Evolutionary conservation across 768 basidiomycete species (phyloP), one percentile per base, ranked within the genome.

Genomic region (Galerina sulciceps): DNA sequence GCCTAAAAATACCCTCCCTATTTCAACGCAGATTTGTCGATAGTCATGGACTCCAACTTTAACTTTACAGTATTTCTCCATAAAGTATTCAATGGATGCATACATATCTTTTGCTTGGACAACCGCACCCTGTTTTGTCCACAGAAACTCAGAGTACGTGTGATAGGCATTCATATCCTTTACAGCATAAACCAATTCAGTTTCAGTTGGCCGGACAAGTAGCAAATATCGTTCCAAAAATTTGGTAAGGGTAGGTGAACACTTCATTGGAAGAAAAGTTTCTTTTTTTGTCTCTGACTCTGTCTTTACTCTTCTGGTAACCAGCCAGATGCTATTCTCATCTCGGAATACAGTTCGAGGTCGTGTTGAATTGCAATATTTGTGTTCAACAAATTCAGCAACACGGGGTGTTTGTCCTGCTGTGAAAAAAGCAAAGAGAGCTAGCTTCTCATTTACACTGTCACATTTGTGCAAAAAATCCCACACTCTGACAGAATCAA

Each of bases 1-100:
- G 13, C 66, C 68, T 15, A 66, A 50, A 40, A 60, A 69, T 5
- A 59, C 50, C 6, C 67, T 36, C 6, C 63, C 67, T 15, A 68
- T 53, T 37, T 61, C 59, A 3, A 69, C 53, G 35, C 22, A n/a
- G 13, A 67, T 52, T 22, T 69, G 67, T 4, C 65, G 55, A 48
- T 63, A 65, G 10, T 48, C 63, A 6, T 44, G 40, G 17, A 50
- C 45, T 11, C 62, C 61, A 42, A 58, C 40, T 15, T 49, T 9
- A 20, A 53, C 38, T 0, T 43, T 42, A 26, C 55, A 64, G 34
- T 64, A 60, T 5, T 44, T 4, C 1, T 13, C 22, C 10, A 45
- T 22, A 35, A 45, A 50, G 4, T n/a, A 2, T 14, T 18, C 22
- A 15, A 60, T 22, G 4, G 20, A 11, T 15, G 14, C 22, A 14